Base-by-base conservation (phyloP, 805 yeast species). In the Torulaspora indica region DNA sequence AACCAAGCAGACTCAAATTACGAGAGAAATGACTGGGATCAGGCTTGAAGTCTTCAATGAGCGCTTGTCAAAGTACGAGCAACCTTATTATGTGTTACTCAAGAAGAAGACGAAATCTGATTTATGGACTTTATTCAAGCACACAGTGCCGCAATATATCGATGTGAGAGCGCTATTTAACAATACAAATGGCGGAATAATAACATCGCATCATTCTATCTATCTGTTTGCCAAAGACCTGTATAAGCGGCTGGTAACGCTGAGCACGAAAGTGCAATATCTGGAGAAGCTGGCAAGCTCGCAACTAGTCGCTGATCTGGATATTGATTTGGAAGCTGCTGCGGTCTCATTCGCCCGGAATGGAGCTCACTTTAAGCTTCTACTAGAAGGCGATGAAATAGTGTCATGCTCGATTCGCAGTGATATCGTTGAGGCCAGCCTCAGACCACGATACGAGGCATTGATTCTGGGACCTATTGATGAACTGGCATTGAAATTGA, bases 11-110 rank as follows among this genome's bases (percentile, higher is more conserved):
- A 41, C 53, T 34, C 46, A 45, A 8, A 45, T 49, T 4, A 40
- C 37, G 10, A 46, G 60, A 33, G 52, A 53, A 15, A 57, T 68
- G 52, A 13, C 69, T 0, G 73, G 73, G 2, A 55, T 70, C n/a
- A 51, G 74, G 32, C 55, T 70, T n/a, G 74, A 70, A 45, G 49
- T 67, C 1, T 69, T 61, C 43, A 61, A 68, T 39, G 63, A 61
- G 15, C 10, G 41, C 1, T 41, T 38, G 5, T 23, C 54, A 4
- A 46, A 36, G 20, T 69, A 65, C 48, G 70, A 68, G 20, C 52
- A 52, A 13, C 72, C 73, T 3, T 61, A 61, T 41, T 70, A 69
- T 41, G 45, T 70, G 5, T 49, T 70, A 12, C 51, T 69, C 17
- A 66, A 66, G 40, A 59, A 52, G 33, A 49, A 53, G 13, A 8